A percentile compares a stretch with the other conserved stretches of the same genome.
phyloP scores from a whole-genome alignment of 352 stramenopile genomes.

The Globisporangium paroecandrum region DNA sequence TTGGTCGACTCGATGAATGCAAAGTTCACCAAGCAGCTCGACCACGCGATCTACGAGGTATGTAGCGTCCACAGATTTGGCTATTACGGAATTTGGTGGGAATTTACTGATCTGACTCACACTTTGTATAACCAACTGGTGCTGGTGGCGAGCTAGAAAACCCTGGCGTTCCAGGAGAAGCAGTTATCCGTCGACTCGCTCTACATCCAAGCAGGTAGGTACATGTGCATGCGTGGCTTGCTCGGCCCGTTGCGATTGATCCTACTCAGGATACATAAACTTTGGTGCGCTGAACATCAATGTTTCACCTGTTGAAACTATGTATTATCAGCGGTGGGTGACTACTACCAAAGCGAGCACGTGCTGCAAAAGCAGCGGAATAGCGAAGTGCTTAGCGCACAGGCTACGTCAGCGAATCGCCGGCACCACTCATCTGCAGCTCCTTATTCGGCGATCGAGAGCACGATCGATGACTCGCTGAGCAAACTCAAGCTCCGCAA shows the following conservation, averaged over 20 bases:
- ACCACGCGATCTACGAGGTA: conserved; percentile 35
- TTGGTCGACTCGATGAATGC: conserved; percentile 29
- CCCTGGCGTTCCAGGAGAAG: conserved; percentile 43
- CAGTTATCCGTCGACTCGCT: conserved; percentile 29
- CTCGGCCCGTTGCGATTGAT: too few relatives aligned
- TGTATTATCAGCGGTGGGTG: conserved; percentile 24
- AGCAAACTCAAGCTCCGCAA: conserved; percentile 70
- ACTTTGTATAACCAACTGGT: background rate
- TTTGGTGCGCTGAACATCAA: background rate
- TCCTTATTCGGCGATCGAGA: conserved; percentile 14
- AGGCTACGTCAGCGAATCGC: background rate
- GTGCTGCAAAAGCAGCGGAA: conserved; percentile 28
- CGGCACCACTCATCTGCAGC: background rate
- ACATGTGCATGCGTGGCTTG: too few relatives aligned
- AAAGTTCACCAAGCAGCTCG: conserved; percentile 40
- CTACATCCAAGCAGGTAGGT: conserved; percentile 35
- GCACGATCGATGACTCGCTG: conserved; percentile 52
- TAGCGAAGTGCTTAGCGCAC: conserved; percentile 27
- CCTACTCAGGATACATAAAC: too few relatives aligned
- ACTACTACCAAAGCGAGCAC: conserved; percentile 40
- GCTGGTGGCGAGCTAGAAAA: conserved; percentile 20
- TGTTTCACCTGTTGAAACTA: background rate
- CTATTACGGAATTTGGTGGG: background rate
- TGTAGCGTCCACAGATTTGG: background rate
- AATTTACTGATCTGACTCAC: background rate